These are phyloP conservation scores for Solanum clarkiae DNA, from an alignment of 257 asterid species.

Conservation along the genomic window DNA sequence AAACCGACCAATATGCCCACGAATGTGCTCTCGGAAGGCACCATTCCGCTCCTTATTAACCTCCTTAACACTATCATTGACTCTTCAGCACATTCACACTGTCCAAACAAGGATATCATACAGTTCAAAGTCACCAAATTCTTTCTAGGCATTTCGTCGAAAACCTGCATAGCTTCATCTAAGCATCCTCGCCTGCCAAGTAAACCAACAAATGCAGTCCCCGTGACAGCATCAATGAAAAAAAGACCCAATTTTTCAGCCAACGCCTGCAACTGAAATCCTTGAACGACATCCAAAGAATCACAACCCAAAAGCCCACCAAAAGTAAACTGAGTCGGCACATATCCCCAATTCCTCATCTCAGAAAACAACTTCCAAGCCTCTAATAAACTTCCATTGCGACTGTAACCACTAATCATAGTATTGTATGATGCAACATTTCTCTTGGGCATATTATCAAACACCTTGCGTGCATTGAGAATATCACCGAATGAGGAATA, in stretches of 20 bases:
- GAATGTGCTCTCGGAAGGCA: slow-evolving; percentile 41
- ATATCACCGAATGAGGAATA: slow-evolving; percentile 28
- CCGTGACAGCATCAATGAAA: slow-evolving; percentile 32
- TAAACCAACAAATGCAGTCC: slow-evolving; percentile 70
- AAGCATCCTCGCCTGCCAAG: slow-evolving; percentile 40
- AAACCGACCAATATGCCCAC: slow-evolving; percentile 38
- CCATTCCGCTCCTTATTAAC: slow-evolving; percentile 26
- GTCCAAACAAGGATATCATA: slow-evolving; percentile 48
- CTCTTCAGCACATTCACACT: slow-evolving; percentile 30
- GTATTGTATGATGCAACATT: slow-evolving; percentile 55
- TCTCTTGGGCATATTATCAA: slow-evolving; percentile 52
- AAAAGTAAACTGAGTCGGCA: slow-evolving; percentile 48
- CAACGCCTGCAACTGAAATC: slow-evolving; percentile 51
- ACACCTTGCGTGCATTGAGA: slow-evolving; percentile 32
- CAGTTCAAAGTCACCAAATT: slow-evolving; percentile 55
- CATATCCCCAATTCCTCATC: slow-evolving; percentile 40
- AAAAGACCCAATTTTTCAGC: slow-evolving; percentile 45
- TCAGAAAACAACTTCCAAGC: slow-evolving; percentile 39
- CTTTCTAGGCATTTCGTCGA: slow-evolving; percentile 56
- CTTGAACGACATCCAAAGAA: slow-evolving; percentile 27
- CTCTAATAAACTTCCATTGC: slow-evolving; percentile 24
- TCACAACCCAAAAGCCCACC: slow-evolving; percentile 48
- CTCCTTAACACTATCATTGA: slow-evolving; percentile 34
- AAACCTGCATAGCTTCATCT: slow-evolving; percentile 42
- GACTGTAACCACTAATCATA: slow-evolving; percentile 44